Conservation (phyloP, 106 monocot genomes). For the Platanthera zijinensis region DNA sequence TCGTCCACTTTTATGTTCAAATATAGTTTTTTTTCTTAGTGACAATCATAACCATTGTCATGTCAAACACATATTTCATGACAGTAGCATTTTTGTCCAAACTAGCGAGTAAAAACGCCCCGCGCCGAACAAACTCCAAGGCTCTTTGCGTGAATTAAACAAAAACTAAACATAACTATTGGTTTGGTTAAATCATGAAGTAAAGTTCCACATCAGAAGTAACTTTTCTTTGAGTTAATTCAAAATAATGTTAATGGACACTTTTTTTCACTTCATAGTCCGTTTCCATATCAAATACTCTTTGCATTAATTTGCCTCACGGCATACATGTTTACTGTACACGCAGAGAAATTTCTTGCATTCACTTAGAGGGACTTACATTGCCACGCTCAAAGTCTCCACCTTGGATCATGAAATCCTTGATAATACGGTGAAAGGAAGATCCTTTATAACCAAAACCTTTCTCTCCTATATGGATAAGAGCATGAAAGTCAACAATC, state of each 20-base stretch:
- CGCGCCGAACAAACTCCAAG: too few relatives aligned
- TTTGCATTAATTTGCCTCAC: not conserved
- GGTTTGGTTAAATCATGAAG: not conserved
- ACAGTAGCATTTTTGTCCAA: too few relatives aligned
- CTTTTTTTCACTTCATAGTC: not conserved
- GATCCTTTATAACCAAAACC: slow-evolving; percentile 80
- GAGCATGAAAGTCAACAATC: not conserved
- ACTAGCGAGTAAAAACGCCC: too few relatives aligned
- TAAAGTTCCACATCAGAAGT: not conserved
- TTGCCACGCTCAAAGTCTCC: slow-evolving; percentile 70
- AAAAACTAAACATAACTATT: not conserved
- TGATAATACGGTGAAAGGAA: slow-evolving; percentile 79
- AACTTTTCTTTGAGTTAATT: not conserved
- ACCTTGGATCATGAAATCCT: slow-evolving; percentile 89
- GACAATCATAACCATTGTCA: too few relatives aligned
- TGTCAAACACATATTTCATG: too few relatives aligned
- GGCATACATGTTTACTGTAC: not conserved
- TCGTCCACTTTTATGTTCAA: too few relatives aligned
- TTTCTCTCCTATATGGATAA: slow-evolving; percentile 44
- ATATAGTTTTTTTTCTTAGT: too few relatives aligned
- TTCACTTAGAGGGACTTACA: slow-evolving; percentile 26
- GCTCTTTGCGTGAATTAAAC: too few relatives aligned
- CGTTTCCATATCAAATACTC: not conserved
- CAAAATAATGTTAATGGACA: not conserved
- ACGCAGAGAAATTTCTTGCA: not conserved